These are phyloP conservation scores for Apiotrichum akiyoshidainum DNA, from an alignment of 1,284 basidiomycete genomes.

Conservation along the genomic window DNA sequence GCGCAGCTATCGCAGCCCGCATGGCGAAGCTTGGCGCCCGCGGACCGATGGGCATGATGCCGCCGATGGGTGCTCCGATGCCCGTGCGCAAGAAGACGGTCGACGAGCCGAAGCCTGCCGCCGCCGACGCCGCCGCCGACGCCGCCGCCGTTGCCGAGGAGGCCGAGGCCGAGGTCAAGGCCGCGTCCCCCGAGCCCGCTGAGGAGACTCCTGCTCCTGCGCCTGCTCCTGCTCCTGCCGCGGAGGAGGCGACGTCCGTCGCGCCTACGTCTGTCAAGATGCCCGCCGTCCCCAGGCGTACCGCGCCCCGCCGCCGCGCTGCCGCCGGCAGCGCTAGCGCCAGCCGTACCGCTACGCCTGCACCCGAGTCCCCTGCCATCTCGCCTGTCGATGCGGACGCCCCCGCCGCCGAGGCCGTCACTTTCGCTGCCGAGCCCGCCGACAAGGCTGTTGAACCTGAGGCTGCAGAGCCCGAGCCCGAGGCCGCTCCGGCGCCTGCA, in stretches of 20 bases:
- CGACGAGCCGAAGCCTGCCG: background rate
- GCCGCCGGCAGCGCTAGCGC: conserved; percentile 16
- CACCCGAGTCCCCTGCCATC: background rate
- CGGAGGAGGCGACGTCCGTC: conserved; percentile 2
- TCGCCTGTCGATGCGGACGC: background rate
- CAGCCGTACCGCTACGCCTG: background rate
- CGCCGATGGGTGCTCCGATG: conserved; percentile 17
- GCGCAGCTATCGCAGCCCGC: conserved; percentile 53
- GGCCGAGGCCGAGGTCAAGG: background rate
- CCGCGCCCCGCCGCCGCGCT: conserved; percentile 35
- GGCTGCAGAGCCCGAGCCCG: too few relatives aligned
- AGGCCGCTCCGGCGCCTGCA: background rate
- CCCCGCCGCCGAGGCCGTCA: background rate
- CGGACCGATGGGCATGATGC: conserved; percentile 50
- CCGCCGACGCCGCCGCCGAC: background rate
- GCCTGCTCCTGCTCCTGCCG: background rate
- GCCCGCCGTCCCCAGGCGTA: conserved; percentile 40
- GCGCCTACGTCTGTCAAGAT: conserved; percentile 38
- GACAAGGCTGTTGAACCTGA: background rate
- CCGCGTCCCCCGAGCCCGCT: background rate
- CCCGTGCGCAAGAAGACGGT: conserved; percentile 24
- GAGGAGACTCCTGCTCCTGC: background rate
- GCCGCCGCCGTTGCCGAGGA: background rate
- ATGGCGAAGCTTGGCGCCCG: conserved; percentile 54
- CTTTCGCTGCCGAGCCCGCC: background rate